Evolutionary conservation across 495 filamentous ascomycete species (phyloP), one percentile per base, ranked within the genome.

Genomic region (Penicillium nucicola): DNA sequence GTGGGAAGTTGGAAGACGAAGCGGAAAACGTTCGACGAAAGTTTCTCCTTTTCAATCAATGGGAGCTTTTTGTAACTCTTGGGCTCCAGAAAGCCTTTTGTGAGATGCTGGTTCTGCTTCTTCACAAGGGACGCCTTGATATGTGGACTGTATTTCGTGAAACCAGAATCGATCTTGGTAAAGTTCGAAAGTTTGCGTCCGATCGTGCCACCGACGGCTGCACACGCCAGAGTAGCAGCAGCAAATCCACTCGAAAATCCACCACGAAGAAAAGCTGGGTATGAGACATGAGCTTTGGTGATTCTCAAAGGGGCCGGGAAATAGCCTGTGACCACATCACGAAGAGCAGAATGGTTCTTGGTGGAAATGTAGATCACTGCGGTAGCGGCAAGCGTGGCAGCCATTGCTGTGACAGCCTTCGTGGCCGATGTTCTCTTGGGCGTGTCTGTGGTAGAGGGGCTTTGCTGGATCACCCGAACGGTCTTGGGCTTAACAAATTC

Each of bases 1-100:
- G 48, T 53, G 3, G 78, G 77, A 9, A 82, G 69, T 22, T 66
- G 59, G 45, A 82, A 80, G 22, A 68, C 58, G 36, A 79, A 65
- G 13, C 60, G 66, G 53, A 71, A 78, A 3, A 78, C 77, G 52
- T 69, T 73, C 4, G 72, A 58, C 0, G 75, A 63, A 13, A 81
- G 50, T 4, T 51, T 37, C 0, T 61, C 58, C 44, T 80, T 80
- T 32, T 59, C 38, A 8, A 75, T 52, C 1, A 80, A 60, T 8
- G 70, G 68, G 18, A 81, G 64, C n/a, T 56, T 56, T 41, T 67
- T 70, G 57, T 69, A 79, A 42, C 64, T 62, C 36, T 73, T 67
- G 2, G 76, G 67, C 11, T 75, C 60, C 10, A 79, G 74, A 48
- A 70, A 73, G 15, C 68, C 66, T 33, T 56, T 62, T 38, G 40